Conservation (phyloP, 1,284 basidiomycete species). For the Ustilago hordei region DNA sequence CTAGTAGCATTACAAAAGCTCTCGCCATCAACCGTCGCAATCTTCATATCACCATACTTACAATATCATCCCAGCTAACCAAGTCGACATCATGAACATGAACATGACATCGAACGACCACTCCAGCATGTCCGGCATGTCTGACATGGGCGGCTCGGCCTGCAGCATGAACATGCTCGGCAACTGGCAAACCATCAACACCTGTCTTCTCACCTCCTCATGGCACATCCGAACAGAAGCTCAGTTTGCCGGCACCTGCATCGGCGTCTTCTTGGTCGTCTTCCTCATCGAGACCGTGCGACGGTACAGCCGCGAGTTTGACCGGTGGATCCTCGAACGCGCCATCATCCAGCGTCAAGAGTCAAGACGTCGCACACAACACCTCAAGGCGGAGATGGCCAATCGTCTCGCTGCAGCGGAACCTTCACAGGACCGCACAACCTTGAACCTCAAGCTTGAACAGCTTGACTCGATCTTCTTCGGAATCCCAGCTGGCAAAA, state of each 20-base stretch:
- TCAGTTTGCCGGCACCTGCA: conserved; percentile 63
- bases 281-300: conserved; percentile 61
- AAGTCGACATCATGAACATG: neutral
- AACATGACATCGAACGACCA: conserved; percentile 35
- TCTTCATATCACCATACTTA: neutral
- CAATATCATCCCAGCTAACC: neutral
- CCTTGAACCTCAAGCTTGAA: conserved; percentile 24
- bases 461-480: conserved; percentile 50
- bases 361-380: conserved; percentile 24
- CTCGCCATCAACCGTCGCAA: neutral
- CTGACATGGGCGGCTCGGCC: conserved; percentile 24
- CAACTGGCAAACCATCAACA: conserved; percentile 55
- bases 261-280: conserved; percentile 61
- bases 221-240: conserved; percentile 57
- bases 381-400: conserved; percentile 40
- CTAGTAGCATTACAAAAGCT: neutral
- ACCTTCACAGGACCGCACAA: conserved; percentile 25
- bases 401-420: conserved; percentile 23
- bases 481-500: conserved; percentile 24
- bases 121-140: conserved; percentile 37
- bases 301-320: conserved; percentile 59
- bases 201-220: conserved; percentile 57
- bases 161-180: conserved; percentile 55
- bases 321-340: conserved; percentile 55
- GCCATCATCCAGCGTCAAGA: conserved; percentile 33